These are phyloP conservation scores for Spongiforma sp. DNA, from an alignment of 1,284 basidiomycete genomes.

Conservation along the genomic window DNA sequence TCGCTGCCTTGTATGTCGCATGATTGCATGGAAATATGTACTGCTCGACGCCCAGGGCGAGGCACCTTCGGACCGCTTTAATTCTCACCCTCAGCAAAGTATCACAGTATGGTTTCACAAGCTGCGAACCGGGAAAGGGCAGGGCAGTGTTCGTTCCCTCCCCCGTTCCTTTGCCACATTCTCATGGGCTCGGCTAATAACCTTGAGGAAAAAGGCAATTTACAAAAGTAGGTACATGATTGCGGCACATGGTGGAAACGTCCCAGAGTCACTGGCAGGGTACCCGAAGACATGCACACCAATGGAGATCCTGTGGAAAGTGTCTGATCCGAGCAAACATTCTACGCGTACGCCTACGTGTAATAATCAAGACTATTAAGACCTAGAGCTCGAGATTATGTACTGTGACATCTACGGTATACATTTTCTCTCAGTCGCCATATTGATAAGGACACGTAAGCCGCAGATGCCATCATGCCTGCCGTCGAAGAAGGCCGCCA, in stretches of 20 bases:
- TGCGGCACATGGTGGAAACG: not conserved
- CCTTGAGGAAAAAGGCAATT: not conserved
- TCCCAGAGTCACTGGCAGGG: not conserved
- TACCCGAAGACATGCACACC: not conserved
- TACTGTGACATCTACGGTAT: not conserved
- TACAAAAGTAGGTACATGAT: not conserved
- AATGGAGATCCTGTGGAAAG: too few relatives aligned
- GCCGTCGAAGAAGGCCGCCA: not conserved
- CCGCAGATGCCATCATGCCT: not conserved
- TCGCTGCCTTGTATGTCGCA: too few relatives aligned
- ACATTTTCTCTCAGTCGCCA: not conserved
- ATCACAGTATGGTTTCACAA: conserved; percentile 6
- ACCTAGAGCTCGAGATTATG: not conserved
- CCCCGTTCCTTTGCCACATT: conserved; percentile 9
- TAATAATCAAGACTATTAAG: too few relatives aligned
- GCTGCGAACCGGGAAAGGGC: not conserved
- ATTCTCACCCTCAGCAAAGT: conserved; percentile 2
- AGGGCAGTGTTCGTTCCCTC: not conserved
- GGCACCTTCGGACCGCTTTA: too few relatives aligned
- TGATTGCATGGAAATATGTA: too few relatives aligned
- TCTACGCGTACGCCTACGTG: not conserved
- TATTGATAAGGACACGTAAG: conserved; percentile 1
- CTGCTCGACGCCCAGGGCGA: too few relatives aligned
- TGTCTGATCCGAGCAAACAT: too few relatives aligned
- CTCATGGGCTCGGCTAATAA: conserved; percentile 9